Percentiles rank a stretch among this genome's conserved stretches.
Evolutionary conservation across 345 rosid genomes (phyloP).

Genomic region (Eucalyptus fibrosa): DNA sequence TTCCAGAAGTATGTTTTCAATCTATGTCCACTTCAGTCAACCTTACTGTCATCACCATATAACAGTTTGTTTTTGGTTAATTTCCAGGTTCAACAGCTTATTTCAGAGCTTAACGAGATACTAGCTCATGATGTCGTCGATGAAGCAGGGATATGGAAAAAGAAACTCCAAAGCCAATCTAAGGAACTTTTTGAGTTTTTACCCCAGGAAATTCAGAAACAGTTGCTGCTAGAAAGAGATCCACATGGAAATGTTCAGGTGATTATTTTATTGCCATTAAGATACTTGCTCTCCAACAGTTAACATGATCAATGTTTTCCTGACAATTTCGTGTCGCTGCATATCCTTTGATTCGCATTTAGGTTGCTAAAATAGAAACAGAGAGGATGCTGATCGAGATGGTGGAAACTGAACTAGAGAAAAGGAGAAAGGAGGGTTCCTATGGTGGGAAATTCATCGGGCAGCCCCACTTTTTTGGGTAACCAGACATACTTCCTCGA

Average conservation of each 20-base stretch:
- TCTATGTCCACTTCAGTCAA: background rate
- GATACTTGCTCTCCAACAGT: background rate
- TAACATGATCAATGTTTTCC: background rate
- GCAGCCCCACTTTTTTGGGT: slow-evolving; percentile 96
- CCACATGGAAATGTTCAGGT: slow-evolving; percentile 99
- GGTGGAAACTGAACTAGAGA: slow-evolving; percentile 91
- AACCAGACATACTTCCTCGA: background rate
- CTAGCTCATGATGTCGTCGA: slow-evolving; percentile 68
- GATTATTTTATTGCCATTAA: background rate
- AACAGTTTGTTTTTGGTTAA: background rate
- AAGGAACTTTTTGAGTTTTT: slow-evolving; percentile 68
- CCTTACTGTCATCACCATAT: background rate
- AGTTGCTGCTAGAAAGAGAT: slow-evolving; percentile 94
- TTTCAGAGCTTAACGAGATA: slow-evolving; percentile 81
- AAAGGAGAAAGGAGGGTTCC: slow-evolving; percentile 57
- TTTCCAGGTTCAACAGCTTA: slow-evolving; percentile 79
- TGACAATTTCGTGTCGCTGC: background rate
- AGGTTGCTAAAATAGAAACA: slow-evolving; percentile 97
- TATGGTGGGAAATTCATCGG: slow-evolving; percentile 58
- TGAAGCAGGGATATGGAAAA: slow-evolving; percentile 71
- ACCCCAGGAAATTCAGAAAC: slow-evolving; percentile 86
- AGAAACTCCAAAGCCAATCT: slow-evolving; percentile 55
- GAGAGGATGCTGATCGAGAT: slow-evolving; percentile 98
- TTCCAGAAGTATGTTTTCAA: slow-evolving; percentile 62
- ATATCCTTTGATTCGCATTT: background rate